Base-by-base conservation (phyloP, 2,329 filamentous ascomycete genomes). In the Penicillium sp. region DNA sequence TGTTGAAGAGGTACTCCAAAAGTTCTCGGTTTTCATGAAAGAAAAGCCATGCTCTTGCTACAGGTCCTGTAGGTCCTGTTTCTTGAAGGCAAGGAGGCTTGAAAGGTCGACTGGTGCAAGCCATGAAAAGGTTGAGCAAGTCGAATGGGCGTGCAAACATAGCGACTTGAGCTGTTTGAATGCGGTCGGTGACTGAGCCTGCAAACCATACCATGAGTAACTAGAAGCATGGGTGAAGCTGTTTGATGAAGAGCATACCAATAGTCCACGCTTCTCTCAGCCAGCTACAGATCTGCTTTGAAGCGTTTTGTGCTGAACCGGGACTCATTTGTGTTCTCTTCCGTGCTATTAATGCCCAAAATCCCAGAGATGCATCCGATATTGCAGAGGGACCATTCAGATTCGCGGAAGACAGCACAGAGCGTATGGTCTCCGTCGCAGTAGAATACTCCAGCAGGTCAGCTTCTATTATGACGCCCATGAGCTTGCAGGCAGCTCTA, bases 191-290 rank as follows among this genome's bases (percentile, higher is more conserved):
- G 54, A 78, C 72, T 3, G 69, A 71, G 33, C 77, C 83, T 87
- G 40, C 2, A 55, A 27, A n/a, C 31, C 44, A 7, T 58, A 29
- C 10, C 10, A 32, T 44, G 37, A 42, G 45, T 12, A 49, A 35
- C 38, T 35, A 40, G 58, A 52, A 49, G 49, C 50, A 42, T 52
- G 40, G 23, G 42, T 52, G 39, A 23, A 20, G 8, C 44, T 27
- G 38, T 25, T 32, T 24, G 29, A 42, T 24, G 29, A 42, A 18
- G 46, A 68, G 15, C 80, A 66, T 75, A 92, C 88, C 84, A 56
- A 90, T 87, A 57, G 83, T 84, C 90, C 92, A 98, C 61, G 81
- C 85, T 29, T 83, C 80, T 59, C 90, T 84, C 1, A 93, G 68
- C 93, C 93, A 98, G 59, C 83, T 79, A 48, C 93, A 81, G 31